These are phyloP conservation scores for Umbelopsis sp. DNA, from an alignment of 192 early-diverging fungal species.

Conservation along the genomic window DNA sequence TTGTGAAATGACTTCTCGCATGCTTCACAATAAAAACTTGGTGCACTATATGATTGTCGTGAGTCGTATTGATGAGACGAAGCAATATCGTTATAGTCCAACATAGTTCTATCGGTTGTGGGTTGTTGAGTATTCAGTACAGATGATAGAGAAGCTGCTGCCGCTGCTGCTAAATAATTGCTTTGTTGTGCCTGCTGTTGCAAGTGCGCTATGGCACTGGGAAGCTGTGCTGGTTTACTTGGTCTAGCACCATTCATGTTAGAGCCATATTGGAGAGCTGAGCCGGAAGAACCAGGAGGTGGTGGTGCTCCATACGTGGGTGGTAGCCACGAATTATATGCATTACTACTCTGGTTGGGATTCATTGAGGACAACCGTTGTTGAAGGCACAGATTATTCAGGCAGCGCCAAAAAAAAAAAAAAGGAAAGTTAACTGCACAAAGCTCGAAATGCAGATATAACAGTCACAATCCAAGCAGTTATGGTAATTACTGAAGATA, in stretches of 20 bases:
- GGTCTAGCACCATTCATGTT: not conserved
- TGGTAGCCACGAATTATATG: too few species aligned
- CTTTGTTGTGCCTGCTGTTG: constrained; percentile 25
- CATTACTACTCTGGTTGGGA: too few species aligned
- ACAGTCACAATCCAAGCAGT: too few species aligned
- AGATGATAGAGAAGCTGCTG: constrained; percentile 27
- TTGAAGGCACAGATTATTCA: too few species aligned
- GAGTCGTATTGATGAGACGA: not conserved
- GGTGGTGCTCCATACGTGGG: too few species aligned
- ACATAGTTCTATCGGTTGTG: not conserved
- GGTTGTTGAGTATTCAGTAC: not conserved
- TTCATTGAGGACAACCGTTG: too few species aligned
- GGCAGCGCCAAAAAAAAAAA: too few species aligned
- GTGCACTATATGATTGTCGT: not conserved
- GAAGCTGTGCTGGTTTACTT: not conserved
- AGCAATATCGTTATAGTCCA: constrained; percentile 22
- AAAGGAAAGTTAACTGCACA: too few species aligned
- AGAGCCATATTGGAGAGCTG: not conserved
- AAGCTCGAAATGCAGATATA: too few species aligned
- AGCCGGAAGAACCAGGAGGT: not conserved
- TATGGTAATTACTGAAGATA: not conserved
- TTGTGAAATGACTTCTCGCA: constrained; percentile 9
- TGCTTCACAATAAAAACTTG: not conserved
- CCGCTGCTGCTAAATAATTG: constrained; percentile 21
- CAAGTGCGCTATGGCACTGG: constrained; percentile 10